Evolutionary conservation across 179 eudicot species (phyloP).

Genomic region (Vitellaria paradoxa): DNA sequence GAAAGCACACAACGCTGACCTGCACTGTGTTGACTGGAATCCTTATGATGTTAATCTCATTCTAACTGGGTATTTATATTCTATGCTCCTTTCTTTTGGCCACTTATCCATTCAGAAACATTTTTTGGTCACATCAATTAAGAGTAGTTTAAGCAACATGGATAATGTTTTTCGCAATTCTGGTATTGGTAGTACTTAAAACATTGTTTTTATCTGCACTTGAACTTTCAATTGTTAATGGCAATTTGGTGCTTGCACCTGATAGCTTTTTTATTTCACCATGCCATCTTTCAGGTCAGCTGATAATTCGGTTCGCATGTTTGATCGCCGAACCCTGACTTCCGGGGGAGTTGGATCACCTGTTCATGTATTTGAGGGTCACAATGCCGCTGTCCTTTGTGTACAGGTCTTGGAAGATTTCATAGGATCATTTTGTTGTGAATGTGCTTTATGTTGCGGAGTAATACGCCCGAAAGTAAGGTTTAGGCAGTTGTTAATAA

Average conservation of each 20-base stretch:
- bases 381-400: slow-evolving; percentile 85
- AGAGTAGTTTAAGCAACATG: background rate
- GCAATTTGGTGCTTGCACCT: background rate
- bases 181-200: background rate
- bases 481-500: background rate
- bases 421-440: background rate
- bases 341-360: slow-evolving; percentile 78
- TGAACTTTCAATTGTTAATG: background rate
- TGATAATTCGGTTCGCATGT: slow-evolving; percentile 88
- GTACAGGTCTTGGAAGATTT: slow-evolving; percentile 63
- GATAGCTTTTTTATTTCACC: background rate
- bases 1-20: slow-evolving; percentile 94
- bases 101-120: background rate
- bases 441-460: background rate
- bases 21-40: slow-evolving; percentile 99
- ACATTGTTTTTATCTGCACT: background rate
- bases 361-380: slow-evolving; percentile 81
- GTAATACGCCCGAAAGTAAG: background rate
- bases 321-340: slow-evolving; percentile 89
- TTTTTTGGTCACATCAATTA: background rate
- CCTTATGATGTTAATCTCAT: slow-evolving; percentile 79
- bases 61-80: slow-evolving; percentile 70
- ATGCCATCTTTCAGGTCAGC: slow-evolving; percentile 63
- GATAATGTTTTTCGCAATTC: background rate
- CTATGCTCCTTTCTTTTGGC: background rate